Evolutionary conservation across 768 basidiomycete species (phyloP).

Genomic region (Lactifluus rugatus): DNA sequence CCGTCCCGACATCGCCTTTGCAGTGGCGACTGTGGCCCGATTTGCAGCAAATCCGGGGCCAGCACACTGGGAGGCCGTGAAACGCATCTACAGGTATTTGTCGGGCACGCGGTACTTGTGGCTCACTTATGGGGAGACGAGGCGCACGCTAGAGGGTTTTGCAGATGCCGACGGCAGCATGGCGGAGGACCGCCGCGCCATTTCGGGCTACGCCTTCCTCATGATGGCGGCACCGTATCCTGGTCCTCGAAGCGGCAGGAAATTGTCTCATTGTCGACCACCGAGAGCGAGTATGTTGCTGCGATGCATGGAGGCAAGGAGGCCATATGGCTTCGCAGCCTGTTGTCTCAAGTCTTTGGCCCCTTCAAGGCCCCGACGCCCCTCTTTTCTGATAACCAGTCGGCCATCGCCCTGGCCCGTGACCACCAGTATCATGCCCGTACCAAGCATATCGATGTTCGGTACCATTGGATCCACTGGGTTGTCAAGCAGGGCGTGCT

Average conservation of each 20-base stretch:
- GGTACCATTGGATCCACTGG: neutral
- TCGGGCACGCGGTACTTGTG: constrained; percentile 21
- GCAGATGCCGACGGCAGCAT: too few species aligned
- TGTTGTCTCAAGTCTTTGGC: neutral
- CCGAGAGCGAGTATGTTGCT: neutral
- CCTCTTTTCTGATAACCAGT: neutral
- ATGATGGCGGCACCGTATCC: too few species aligned
- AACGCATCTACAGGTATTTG: constrained; percentile 32
- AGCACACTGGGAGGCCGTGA: constrained; percentile 27
- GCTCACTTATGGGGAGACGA: too few species aligned
- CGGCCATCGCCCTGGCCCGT: neutral
- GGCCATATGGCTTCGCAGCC: neutral
- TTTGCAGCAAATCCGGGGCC: constrained; percentile 25
- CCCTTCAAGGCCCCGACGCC: neutral
- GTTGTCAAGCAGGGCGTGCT: too few species aligned
- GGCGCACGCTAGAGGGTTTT: too few species aligned
- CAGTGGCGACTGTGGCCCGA: constrained; percentile 26
- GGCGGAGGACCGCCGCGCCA: too few species aligned
- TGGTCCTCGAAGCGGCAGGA: too few species aligned
- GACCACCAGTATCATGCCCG: neutral
- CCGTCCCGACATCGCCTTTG: constrained; percentile 29
- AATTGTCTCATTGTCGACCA: neutral
- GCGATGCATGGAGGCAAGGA: neutral
- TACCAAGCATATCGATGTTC: neutral
- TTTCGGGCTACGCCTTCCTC: too few species aligned